Percentiles rank a stretch among this genome's conserved stretches.
phyloP scores from a whole-genome alignment of 2,329 filamentous ascomycete genomes.

The Aureobasidium sp. region DNA sequence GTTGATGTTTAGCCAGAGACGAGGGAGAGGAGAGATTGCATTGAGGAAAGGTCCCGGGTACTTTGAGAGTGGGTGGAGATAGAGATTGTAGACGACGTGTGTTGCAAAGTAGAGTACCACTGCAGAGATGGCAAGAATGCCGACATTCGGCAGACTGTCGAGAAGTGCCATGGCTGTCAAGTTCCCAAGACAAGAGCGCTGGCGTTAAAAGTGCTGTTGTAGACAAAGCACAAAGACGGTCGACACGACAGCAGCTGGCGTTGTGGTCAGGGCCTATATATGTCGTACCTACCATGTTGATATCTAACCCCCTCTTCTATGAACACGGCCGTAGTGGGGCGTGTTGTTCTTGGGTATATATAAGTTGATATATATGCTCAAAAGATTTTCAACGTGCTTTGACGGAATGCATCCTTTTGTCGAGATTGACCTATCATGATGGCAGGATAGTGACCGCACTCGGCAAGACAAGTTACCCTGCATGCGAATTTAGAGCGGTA shows the following conservation, averaged over 20 bases:
- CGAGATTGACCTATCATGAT: not conserved
- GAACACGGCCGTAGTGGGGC: not conserved
- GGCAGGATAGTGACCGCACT: not conserved
- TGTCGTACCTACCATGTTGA: not conserved
- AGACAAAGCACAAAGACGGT: not conserved
- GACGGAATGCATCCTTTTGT: not conserved
- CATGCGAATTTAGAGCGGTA: not conserved
- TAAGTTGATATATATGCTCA: not conserved
- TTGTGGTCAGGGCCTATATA: not conserved
- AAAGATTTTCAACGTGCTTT: not conserved
- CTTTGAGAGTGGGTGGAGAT: slow-evolving; percentile 7
- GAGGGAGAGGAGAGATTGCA: not conserved
- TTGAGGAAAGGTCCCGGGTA: slow-evolving; percentile 2
- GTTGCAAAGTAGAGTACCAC: not conserved
- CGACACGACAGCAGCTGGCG: not conserved
- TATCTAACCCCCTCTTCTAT: not conserved
- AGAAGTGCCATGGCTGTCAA: not conserved
- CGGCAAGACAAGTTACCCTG: not conserved
- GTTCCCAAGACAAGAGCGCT: not conserved
- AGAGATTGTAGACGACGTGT: slow-evolving; percentile 2
- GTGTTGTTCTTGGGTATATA: not conserved
- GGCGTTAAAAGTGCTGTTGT: not conserved
- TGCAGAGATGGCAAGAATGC: not conserved
- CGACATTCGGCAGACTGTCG: not conserved
- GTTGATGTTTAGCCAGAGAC: not conserved